Conservation (phyloP, 2,329 filamentous ascomycete species). For the Aspergillus glaucus region DNA sequence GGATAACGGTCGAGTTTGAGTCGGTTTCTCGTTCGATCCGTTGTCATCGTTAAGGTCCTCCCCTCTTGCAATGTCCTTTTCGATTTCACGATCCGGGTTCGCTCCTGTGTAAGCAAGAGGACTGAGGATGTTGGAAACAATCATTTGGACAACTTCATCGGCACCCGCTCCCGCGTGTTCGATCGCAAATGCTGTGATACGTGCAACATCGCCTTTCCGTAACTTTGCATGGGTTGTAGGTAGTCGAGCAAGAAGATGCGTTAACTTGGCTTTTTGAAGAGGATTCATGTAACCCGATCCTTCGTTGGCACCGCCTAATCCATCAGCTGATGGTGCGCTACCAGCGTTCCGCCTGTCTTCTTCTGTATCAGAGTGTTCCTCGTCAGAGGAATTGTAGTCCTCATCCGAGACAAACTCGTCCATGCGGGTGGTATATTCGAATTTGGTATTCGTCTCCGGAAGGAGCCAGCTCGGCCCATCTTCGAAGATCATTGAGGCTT, state of each 20-base stretch:
- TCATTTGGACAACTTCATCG: constrained; percentile 84
- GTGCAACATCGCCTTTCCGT: constrained; percentile 76
- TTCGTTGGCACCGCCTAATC: constrained; percentile 29
- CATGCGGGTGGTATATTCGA: constrained; percentile 70
- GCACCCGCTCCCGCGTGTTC: constrained; percentile 77
- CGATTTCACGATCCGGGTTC: constrained; percentile 49
- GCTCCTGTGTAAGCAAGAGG: constrained; percentile 69
- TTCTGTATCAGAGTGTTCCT: constrained; percentile 58
- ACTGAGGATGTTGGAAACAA: constrained; percentile 72
- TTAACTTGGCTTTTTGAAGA: constrained; percentile 74
- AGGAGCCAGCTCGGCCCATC: constrained; percentile 69
- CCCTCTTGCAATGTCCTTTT: constrained; percentile 21
- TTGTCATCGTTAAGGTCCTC: constrained; percentile 27
- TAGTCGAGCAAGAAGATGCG: constrained; percentile 74
- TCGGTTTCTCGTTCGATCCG: constrained; percentile 25
- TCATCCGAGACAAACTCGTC: constrained; percentile 76
- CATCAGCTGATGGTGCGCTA: constrained; percentile 37
- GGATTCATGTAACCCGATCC: constrained; percentile 69
- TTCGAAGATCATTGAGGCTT: constrained; percentile 61
- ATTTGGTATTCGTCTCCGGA: constrained; percentile 66
- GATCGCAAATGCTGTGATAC: constrained; percentile 82
- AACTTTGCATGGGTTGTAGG: constrained; percentile 69
- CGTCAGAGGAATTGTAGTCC: constrained; percentile 81
- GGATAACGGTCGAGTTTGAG: constrained; percentile 27
- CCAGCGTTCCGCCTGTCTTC: constrained; percentile 39